phyloP scores from a whole-genome alignment of 2,329 filamentous ascomycete genomes.

The Cladosporium sp. region DNA sequence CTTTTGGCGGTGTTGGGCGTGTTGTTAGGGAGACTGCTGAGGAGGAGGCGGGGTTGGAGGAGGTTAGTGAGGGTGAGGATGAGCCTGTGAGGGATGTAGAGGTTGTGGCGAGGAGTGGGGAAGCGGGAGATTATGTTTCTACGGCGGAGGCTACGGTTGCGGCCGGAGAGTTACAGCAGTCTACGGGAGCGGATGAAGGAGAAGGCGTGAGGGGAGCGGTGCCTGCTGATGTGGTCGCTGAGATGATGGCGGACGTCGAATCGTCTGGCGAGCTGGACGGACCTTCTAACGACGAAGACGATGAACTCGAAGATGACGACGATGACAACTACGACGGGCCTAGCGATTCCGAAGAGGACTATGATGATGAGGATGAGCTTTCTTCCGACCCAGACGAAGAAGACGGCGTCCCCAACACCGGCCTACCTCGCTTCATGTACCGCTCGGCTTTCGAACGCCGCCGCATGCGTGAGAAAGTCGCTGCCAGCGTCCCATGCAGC shows the following conservation, averaged over 20 bases:
- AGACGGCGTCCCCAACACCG: conserved; percentile 29
- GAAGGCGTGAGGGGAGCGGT: conserved; percentile 1
- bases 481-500: conserved; percentile 49
- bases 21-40: conserved; percentile 22
- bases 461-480: conserved; percentile 45
- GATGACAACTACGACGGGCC: conserved; percentile 22
- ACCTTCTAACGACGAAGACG: conserved; percentile 14
- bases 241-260: conserved; percentile 2
- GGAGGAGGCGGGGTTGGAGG: conserved; percentile 13
- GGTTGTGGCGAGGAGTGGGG: conserved; percentile 8
- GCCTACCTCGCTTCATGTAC: conserved; percentile 35
- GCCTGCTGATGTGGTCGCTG: conserved; percentile 10
- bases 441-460: conserved; percentile 45
- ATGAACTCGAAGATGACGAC: conserved; percentile 23
- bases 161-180: too few species aligned
- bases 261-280: neutral
- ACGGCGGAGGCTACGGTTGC: neutral
- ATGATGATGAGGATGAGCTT: conserved; percentile 18
- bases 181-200: neutral
- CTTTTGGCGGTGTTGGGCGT: conserved; percentile 55
- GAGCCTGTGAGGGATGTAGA: conserved; percentile 17
- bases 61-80: conserved; percentile 20
- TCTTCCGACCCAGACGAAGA: conserved; percentile 33
- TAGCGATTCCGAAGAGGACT: conserved; percentile 22
- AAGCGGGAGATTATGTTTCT: neutral